A percentile compares a stretch with the other conserved stretches of the same genome.
These are phyloP conservation scores for Pascua sp. DNA, from an alignment of 1,284 basidiomycete species.

Conservation along the genomic window DNA sequence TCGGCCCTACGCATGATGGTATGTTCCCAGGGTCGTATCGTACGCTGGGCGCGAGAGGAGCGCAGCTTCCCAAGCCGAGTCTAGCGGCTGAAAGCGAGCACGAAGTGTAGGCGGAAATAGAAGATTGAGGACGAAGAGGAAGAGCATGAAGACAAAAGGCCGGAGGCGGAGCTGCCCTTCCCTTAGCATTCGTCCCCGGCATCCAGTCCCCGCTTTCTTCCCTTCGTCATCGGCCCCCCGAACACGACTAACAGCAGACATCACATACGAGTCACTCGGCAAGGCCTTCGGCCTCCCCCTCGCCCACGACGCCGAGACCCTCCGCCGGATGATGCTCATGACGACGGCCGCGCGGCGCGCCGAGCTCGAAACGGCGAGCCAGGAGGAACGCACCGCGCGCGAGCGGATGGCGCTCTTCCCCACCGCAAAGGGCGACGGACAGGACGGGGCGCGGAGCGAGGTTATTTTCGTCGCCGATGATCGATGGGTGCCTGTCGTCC, in stretches of 20 bases:
- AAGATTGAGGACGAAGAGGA: no score
- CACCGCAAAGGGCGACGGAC: constrained; percentile 34
- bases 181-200: background rate
- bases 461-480: constrained; percentile 68
- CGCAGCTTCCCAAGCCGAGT: no score
- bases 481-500: constrained; percentile 84
- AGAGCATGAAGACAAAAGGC: background rate
- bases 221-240: no score
- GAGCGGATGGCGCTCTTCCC: constrained; percentile 82
- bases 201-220: no score
- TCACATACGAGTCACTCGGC: constrained; percentile 82
- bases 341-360: constrained; percentile 55
- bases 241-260: constrained; percentile 54
- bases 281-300: constrained; percentile 77
- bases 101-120: no score
- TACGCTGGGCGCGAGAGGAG: no score
- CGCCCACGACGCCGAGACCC: constrained; percentile 72
- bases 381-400: constrained; percentile 67
- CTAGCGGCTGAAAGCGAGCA: no score
- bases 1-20: constrained; percentile 85
- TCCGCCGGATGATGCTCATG: constrained; percentile 69
- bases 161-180: background rate
- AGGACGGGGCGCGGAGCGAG: constrained; percentile 58
- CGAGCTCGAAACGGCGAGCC: constrained; percentile 60
- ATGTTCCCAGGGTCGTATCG: constrained; percentile 1